Conservation (phyloP, 192 early-diverging fungal species). For the Rhizophagus clarus region DNA sequence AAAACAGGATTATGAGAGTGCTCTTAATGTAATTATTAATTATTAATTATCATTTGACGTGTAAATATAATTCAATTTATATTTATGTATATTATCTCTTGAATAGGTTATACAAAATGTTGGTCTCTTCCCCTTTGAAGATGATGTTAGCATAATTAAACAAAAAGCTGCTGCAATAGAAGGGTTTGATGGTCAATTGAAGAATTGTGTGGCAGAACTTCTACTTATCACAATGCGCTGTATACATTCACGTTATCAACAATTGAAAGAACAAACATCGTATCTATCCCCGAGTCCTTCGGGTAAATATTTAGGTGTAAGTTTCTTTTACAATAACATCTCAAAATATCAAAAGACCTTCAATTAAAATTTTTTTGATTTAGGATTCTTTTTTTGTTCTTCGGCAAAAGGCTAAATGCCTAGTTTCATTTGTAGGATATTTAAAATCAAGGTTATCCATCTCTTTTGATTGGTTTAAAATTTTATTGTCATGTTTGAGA, state of each 20-base stretch:
- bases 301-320: neutral
- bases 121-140: constrained; percentile 65
- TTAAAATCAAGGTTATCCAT: constrained; percentile 15
- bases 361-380: neutral
- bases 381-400: neutral
- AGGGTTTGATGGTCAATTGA: constrained; percentile 65
- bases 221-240: constrained; percentile 74
- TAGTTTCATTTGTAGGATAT: constrained; percentile 25
- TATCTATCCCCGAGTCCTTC: neutral
- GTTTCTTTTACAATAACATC: neutral
- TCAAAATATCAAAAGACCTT: neutral
- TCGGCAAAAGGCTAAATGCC: constrained; percentile 7
- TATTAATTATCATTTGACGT: constrained; percentile 23
- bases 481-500: neutral
- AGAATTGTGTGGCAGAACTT: constrained; percentile 75
- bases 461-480: no score
- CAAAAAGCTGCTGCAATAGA: constrained; percentile 70
- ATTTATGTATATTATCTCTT: constrained; percentile 44
- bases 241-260: constrained; percentile 60
- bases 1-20: constrained; percentile 23
- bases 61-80: constrained; percentile 32
- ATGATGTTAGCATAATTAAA: constrained; percentile 57
- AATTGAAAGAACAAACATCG: constrained; percentile 43
- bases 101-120: constrained; percentile 66
- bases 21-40: constrained; percentile 7